These are phyloP conservation scores for Neonectria ditissima DNA, from an alignment of 2,329 filamentous ascomycete species.

Conservation along the genomic window DNA sequence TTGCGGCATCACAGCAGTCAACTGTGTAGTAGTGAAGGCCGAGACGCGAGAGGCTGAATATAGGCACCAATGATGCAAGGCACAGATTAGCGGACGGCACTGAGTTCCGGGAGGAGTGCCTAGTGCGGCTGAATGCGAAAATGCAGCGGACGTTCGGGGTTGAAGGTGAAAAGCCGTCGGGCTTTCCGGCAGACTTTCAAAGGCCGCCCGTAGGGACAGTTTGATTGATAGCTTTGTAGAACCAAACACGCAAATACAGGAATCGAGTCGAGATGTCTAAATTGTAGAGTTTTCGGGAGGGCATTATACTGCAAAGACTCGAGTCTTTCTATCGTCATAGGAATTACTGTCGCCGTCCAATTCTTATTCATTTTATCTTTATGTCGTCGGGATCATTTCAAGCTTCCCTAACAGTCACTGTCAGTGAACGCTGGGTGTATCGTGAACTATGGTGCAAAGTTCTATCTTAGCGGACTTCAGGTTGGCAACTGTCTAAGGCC, in stretches of 20 bases:
- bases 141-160: background rate
- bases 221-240: no score
- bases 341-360: background rate
- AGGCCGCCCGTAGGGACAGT: no score
- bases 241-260: background rate
- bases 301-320: background rate
- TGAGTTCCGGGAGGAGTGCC: background rate
- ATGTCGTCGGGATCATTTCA: no score
- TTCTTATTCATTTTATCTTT: no score
- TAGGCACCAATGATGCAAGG: background rate
- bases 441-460: background rate
- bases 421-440: background rate
- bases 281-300: background rate
- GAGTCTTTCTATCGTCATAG: background rate
- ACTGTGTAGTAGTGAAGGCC: background rate
- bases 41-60: background rate
- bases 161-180: background rate
- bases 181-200: background rate
- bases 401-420: no score
- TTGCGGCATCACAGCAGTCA: background rate
- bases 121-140: background rate
- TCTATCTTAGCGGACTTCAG: background rate
- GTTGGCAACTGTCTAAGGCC: background rate
- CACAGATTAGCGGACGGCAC: background rate
- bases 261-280: background rate